Percentiles rank a stretch among this genome's conserved stretches.
phyloP scores from a whole-genome alignment of 257 asterid species.

The Cordia subcordata region DNA sequence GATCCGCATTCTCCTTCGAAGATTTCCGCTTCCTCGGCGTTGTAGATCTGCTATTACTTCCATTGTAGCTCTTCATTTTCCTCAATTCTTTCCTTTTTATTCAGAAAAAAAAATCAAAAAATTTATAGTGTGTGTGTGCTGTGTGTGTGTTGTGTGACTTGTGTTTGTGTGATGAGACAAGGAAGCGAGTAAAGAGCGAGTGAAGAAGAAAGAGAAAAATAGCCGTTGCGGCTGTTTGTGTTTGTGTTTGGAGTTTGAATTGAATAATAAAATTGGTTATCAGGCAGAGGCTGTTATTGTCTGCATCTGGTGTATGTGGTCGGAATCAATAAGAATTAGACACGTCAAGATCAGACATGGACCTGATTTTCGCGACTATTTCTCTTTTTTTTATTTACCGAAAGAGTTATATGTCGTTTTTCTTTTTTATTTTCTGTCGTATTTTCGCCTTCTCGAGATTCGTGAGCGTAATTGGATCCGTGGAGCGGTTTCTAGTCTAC shows the following conservation, averaged over 20 bases:
- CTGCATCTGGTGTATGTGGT: not conserved
- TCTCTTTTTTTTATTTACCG: too few species aligned
- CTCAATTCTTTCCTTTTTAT: not conserved
- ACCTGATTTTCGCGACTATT: too few species aligned
- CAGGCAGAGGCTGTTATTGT: not conserved
- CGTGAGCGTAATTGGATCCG: too few species aligned
- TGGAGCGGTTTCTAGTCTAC: too few species aligned
- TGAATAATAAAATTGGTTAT: not conserved
- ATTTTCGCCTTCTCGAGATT: too few species aligned
- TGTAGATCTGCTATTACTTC: constrained; percentile 12
- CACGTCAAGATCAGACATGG: too few species aligned
- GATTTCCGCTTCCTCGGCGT: constrained; percentile 44
- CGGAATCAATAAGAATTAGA: too few species aligned
- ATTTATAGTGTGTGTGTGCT: not conserved
- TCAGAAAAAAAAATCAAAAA: too few species aligned
- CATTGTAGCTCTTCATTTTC: not conserved
- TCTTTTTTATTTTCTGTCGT: too few species aligned
- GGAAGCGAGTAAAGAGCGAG: constrained; percentile 13
- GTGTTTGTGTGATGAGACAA: constrained; percentile 16
- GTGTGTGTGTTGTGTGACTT: not conserved
- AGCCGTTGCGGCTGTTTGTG: constrained; percentile 37
- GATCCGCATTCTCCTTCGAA: constrained; percentile 77
- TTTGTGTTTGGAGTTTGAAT: constrained; percentile 11
- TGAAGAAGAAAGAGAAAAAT: constrained; percentile 14
- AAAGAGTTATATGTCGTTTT: too few species aligned